Evolutionary conservation across 768 basidiomycete genomes (phyloP).

Genomic region (Lactifluus piperatus): DNA sequence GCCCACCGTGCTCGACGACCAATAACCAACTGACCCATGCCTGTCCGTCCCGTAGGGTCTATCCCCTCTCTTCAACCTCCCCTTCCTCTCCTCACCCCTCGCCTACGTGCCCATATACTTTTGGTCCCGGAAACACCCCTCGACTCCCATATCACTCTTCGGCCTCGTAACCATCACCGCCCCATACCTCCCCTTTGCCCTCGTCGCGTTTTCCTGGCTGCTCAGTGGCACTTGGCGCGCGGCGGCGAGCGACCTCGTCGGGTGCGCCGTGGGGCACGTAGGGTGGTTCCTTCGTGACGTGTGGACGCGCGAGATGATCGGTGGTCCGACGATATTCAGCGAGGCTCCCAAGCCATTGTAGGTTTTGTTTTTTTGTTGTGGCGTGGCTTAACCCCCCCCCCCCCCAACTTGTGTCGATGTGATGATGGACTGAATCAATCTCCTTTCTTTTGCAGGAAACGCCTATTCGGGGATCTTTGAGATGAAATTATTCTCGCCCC

Average conservation of each 20-base stretch:
- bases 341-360: conserved; percentile 65
- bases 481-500: not conserved
- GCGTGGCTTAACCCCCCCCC: too few relatives aligned
- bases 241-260: conserved; percentile 72
- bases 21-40: too few relatives aligned
- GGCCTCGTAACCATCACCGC: conserved; percentile 92
- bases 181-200: conserved; percentile 87
- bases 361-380: conserved; percentile 28
- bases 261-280: conserved; percentile 81
- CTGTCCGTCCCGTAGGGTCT: conserved; percentile 40
- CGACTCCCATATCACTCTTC: conserved; percentile 92
- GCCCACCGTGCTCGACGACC: too few relatives aligned
- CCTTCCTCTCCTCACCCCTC: conserved; percentile 87
- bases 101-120: conserved; percentile 96
- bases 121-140: conserved; percentile 92
- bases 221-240: conserved; percentile 79
- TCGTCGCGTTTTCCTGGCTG: conserved; percentile 81
- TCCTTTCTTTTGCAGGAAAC: conserved; percentile 37
- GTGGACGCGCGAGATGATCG: conserved; percentile 82
- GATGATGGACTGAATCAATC: not conserved
- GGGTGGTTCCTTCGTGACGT: conserved; percentile 82
- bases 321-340: conserved; percentile 61
- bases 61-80: conserved; percentile 83
- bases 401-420: too few relatives aligned
- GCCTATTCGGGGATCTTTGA: conserved; percentile 53